Evolutionary conservation across 2,329 filamentous ascomycete genomes (phyloP), one percentile per base, ranked within the genome.

Genomic region (Pyrenophora seminiperda): DNA sequence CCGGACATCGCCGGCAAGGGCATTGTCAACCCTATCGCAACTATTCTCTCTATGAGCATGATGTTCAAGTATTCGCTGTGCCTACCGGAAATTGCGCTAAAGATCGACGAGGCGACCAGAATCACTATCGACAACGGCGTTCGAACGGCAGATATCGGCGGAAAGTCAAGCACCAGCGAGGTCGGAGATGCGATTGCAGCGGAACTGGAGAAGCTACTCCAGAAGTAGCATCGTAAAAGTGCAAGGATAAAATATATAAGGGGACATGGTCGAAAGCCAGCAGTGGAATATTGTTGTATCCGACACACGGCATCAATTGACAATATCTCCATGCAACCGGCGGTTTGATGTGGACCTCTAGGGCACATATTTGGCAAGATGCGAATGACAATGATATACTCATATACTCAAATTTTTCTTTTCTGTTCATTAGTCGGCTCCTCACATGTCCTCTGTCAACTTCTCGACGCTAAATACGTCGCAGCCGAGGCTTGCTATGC

Each of bases 11-110:
- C 90, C 2, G 92, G 93, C 61, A 83, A 95, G 77, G 90, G 90
- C 53, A 87, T 96, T 62, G 91, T 96, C 67, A 96, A 95, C 80
- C 93, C 93, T 27, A 81, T 97, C 53, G 93, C 92, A 41, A 92
- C 91, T 46, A 91, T 97, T 58, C 83, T 97, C 34, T 96, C 91
- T 10, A 83, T 96, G 11, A 91, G 91, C 66, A 96, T 97, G 91
- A 90, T 99, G 87, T 83, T 97, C 67, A 88, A 91, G 70, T 97
- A 97, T 81, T 96, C 91, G 11, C 83, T 97, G 51, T 85, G 86
- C 66, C 83, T 92, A 60, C 85, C 88, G 22, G 81, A 84, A 41
- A 87, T 97, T 75, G 89, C 92, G 27, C 81, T 83, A 54, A 84
- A 86, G 41, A 84, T 97, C 56, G 91, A 97, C 77, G 81, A 86